Evolutionary conservation across 192 early-diverging fungal species (phyloP), one percentile per base, ranked within the genome.

Genomic region (Linnemannia schmuckeri): DNA sequence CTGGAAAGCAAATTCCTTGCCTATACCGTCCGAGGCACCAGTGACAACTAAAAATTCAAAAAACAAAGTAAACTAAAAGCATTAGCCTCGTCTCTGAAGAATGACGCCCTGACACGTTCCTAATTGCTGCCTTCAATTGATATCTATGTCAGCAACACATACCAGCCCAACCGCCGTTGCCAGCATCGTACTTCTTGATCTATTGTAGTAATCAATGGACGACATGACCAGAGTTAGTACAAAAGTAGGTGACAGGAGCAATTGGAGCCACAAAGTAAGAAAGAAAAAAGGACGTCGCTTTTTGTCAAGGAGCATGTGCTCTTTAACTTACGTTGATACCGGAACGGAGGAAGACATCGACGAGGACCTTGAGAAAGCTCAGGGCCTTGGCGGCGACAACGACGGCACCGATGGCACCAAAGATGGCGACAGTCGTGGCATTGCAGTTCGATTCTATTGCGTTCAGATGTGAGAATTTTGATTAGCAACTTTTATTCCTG

Each of bases 1-100:
- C 89, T 99, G 97, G 63, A 93, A 81, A n/a, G 97, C 97, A 77
- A 97, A 97, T 88, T 98, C 97, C 77, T 94, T 96, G 42, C 98
- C 98, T 88, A 99, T 96, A 72, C 98, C 98, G 88, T 98, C 98
- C 22, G 97, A 97, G 42, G 97, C 97, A 71, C 98, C 98, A 46
- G 98, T 99, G 41, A 99, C 93, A 66, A 99, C 95, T 93, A 81
- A 24, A 35, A 13, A n/a, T 41, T 42, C 41, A 42, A 75, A 41
- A 4, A 35, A 22, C 13, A 54, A 18, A 3, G 30, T 18, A 37
- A 49, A 44, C n/a, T 42, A 42, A 15, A 37, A 12, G 33, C 4
- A 30, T 49, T 17, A 41, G 54, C 20, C 18, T 10, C 15, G 3
- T 6, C 42, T 70, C 33, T 22, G 17, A 63, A 49, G 12, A 27